phyloP scores from a whole-genome alignment of 495 filamentous ascomycete genomes.

The Podospora pseudoanserina region DNA sequence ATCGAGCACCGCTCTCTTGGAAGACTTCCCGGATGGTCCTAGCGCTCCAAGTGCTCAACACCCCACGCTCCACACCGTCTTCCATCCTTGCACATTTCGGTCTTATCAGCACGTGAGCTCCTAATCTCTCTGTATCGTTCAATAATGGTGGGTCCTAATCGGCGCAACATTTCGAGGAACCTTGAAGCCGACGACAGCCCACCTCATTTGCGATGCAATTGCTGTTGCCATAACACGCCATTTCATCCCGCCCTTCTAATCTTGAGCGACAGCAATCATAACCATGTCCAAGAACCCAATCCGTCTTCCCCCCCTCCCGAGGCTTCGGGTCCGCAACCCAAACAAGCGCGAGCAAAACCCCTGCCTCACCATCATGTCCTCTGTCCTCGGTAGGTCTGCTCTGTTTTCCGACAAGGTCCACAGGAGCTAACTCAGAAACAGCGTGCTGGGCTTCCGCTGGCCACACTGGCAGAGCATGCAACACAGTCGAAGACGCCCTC shows the following conservation, averaged over 20 bases:
- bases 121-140: slow-evolving; percentile 14
- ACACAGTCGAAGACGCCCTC: slow-evolving; percentile 74
- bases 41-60: not conserved
- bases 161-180: not conserved
- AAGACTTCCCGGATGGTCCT: not conserved
- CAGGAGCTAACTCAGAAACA: slow-evolving; percentile 34
- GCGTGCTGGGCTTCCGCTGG: slow-evolving; percentile 95
- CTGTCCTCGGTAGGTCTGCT: slow-evolving; percentile 74
- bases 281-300: slow-evolving; percentile 51
- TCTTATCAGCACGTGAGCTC: slow-evolving; percentile 33
- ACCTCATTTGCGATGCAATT: slow-evolving; percentile 19
- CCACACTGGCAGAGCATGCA: slow-evolving; percentile 68
- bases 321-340: slow-evolving; percentile 78
- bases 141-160: not conserved
- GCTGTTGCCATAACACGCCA: slow-evolving; percentile 11
- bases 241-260: not conserved
- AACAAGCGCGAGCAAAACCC: slow-evolving; percentile 73
- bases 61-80: not conserved
- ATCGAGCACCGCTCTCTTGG: not conserved
- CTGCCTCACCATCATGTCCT: slow-evolving; percentile 79
- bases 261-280: not conserved
- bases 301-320: slow-evolving; percentile 80
- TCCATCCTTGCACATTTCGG: not conserved
- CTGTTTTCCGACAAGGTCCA: not conserved
- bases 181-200: slow-evolving; percentile 9